Base-by-base conservation (phyloP, 2,329 filamentous ascomycete species). In the Trichoderma hamatum region DNA sequence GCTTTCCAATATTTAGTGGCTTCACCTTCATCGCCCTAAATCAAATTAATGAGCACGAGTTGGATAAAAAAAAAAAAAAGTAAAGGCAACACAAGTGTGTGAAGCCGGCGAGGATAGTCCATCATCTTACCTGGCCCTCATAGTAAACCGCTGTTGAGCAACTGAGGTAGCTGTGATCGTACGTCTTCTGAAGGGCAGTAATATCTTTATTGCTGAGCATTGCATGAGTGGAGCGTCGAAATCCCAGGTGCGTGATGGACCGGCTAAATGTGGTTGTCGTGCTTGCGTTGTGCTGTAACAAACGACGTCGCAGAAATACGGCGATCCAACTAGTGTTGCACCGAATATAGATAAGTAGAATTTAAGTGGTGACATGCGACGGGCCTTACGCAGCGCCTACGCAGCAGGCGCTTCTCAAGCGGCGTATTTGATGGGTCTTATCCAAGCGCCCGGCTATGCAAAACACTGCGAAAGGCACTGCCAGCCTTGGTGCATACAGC, bases 141-240 rank as follows among this genome's bases (percentile, higher is more conserved):
- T 97, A 97, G 82, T 97, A 97, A 65, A 97, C 92, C 49, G 95
- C 95, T 1, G 94, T 98, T 16, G 94, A 97, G 81, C 94, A 97
- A 77, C 91, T 94, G 75, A 97, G 83, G 82, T 97, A 97, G 80
- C 92, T 94, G 80, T 98, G 94, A 83, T 98, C 95, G 82, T 98
- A 98, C 68, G 94, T 97, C 86, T 97, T 97, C 83, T 98, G 95
- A 80, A 97, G 89, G 71, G 89, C 89, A 80, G 91, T 89, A 77
- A 89, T 85, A 71, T 80, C 80, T 76, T 81, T 85, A 77, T 81
- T 85, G 75, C 82, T 83, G 78, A 85, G 84, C 86, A 88, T 88
- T 73, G 76, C 82, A 79, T 58, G 39, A 36, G 43, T 21, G 36
- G 39, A 66, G 63, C 46, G 54, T 36, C 51, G 19, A 72, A 72